Evolutionary conservation across 2,329 filamentous ascomycete species (phyloP), one percentile per base, ranked within the genome.

Genomic region (Aspergillus intermedius): DNA sequence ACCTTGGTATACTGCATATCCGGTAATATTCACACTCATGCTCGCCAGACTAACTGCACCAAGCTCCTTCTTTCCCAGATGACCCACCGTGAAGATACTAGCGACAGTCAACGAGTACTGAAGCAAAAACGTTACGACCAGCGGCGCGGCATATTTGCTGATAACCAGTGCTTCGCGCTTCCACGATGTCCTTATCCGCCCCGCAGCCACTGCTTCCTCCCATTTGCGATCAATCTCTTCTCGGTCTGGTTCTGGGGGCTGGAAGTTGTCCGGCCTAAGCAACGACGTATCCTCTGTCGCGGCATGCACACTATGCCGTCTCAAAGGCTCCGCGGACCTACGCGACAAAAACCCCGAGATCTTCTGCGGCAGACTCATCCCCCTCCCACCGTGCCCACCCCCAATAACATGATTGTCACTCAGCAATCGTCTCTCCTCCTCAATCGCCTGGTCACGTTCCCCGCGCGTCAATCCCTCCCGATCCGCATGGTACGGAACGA

Each of bases 111-210:
- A 79, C 28, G 87, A 91, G 65, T 91, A 91, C 65, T 93, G 88
- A 28, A 93, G 74, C 45, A 90, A 55, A 60, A 91, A 91, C 0
- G 87, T 91, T 22, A 84, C 61, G 51, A 89, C 80, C 45, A 91
- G 71, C 1, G 87, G 87, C 25, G 77, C 74, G 2, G 86, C 84
- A 64, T 91, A 91, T 53, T 78, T 76, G 25, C 78, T 73, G 37
- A 97, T 77, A 1, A 90, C 90, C 72, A 91, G 90, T 39, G 86
- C 77, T 74, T 97, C 91, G 53, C 91, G 82, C 67, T 87, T 84
- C 90, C 91, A 97, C 4, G 89, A 94, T 4, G 91, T 96, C 46
- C 85, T 84, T 55, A 97, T 91, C 62, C 83, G 80, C 9, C 90
- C 89, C 0, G 86, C 80, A 1, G 82, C 79, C 9, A 96, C 87